phyloP scores from a whole-genome alignment of 768 basidiomycete species.

The Daedalea quercina region DNA sequence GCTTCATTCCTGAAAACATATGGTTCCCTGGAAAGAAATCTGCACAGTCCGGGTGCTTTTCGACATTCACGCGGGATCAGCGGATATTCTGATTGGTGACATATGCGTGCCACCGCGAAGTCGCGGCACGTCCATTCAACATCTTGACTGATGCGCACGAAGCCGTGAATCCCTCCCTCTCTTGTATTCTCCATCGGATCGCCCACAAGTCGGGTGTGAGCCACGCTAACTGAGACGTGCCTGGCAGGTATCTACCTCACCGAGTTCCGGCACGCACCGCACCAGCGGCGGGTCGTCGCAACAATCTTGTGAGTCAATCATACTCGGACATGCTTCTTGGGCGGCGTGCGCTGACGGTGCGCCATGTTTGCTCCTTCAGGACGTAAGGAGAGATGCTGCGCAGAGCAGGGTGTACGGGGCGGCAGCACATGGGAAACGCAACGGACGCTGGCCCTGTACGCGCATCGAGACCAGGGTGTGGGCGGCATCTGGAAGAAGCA shows the following conservation, averaged over 20 bases:
- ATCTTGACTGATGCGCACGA: too few relatives aligned
- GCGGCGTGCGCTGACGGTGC: neutral
- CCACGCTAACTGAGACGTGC: neutral
- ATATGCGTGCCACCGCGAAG: too few relatives aligned
- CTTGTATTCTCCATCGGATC: too few relatives aligned
- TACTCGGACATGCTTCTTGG: neutral
- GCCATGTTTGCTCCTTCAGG: neutral
- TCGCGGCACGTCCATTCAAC: too few relatives aligned
- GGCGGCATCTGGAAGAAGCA: neutral
- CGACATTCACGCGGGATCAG: too few relatives aligned
- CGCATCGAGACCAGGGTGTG: neutral
- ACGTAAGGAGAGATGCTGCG: neutral
- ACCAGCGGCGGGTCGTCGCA: conserved; percentile 67
- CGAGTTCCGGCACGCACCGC: conserved; percentile 70
- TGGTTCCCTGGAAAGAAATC: too few relatives aligned
- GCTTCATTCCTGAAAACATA: too few relatives aligned
- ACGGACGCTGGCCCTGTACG: neutral
- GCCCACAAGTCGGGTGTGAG: too few relatives aligned
- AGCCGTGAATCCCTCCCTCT: too few relatives aligned
- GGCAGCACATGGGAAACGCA: neutral
- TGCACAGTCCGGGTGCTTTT: too few relatives aligned
- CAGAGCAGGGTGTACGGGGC: neutral
- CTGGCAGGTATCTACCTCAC: conserved; percentile 73
- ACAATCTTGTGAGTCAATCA: conserved; percentile 59
- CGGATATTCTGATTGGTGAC: too few relatives aligned